These are phyloP conservation scores for Claviceps capensis DNA, from an alignment of 2,329 filamentous ascomycete genomes.

Conservation along the genomic window DNA sequence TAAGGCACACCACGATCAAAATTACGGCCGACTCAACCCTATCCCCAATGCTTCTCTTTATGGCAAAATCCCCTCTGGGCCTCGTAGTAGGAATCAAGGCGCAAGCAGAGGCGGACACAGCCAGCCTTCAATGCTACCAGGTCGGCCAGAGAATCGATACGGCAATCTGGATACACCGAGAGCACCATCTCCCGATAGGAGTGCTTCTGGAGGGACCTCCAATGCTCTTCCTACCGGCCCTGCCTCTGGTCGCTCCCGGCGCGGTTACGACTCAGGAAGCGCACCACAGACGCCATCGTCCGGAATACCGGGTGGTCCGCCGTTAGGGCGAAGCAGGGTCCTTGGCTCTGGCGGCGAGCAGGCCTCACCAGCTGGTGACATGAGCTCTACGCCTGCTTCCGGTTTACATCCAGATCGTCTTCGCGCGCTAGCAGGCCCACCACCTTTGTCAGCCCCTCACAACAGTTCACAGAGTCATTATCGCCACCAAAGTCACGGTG, in stretches of 20 bases:
- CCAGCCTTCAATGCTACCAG: slow-evolving; percentile 18
- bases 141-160: slow-evolving; percentile 24
- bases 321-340: slow-evolving; percentile 30
- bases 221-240: slow-evolving; percentile 42
- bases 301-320: slow-evolving; percentile 12
- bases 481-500: slow-evolving; percentile 13
- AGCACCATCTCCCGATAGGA: slow-evolving; percentile 33
- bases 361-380: slow-evolving; percentile 11
- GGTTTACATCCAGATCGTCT: slow-evolving; percentile 38
- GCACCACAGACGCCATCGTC: slow-evolving; percentile 18
- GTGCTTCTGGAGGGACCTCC: slow-evolving; percentile 16
- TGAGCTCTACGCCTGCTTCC: slow-evolving; percentile 12
- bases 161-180: slow-evolving; percentile 25
- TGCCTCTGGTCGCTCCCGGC: slow-evolving; percentile 33
- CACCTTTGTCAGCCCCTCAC: slow-evolving; percentile 15
- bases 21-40: slow-evolving; percentile 47
- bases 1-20: slow-evolving; percentile 41
- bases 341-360: slow-evolving; percentile 17
- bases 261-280: slow-evolving; percentile 25
- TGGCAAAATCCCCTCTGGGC: slow-evolving; percentile 37
- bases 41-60: slow-evolving; percentile 25
- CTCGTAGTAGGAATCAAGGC: slow-evolving; percentile 35
- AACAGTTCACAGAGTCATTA: slow-evolving; percentile 15
- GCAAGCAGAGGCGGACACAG: slow-evolving; percentile 23
- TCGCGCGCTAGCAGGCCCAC: slow-evolving; percentile 26